Evolutionary conservation across 495 filamentous ascomycete species (phyloP), one percentile per base, ranked within the genome.

Genomic region (Lasiosphaeriaceae sp.): DNA sequence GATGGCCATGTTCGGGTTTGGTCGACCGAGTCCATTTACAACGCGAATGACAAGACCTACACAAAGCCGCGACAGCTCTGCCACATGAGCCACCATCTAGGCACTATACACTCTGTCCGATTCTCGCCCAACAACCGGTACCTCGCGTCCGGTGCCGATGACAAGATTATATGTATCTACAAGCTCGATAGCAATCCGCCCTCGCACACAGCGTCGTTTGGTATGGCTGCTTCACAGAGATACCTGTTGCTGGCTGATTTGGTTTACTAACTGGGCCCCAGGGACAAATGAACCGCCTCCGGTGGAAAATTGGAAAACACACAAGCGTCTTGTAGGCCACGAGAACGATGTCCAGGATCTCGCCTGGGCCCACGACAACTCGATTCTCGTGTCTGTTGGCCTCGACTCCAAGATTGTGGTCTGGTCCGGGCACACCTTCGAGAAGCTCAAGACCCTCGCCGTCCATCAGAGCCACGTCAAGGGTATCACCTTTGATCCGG

Each of bases 261-360:
- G 50, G 20, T 50, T 63, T 48, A 67, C 60, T 48, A 22, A 60
- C 59, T 17, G 49, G 60, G 31, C 9, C 26, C 9, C 64, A 87
- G 92, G 92, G 44, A 86, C 90, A 19, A 95, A 95, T 66, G 95
- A 97, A 64, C 83, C 90, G 26, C 91, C 92, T 1, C 90, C 93
- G 0, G 88, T 93, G 21, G 94, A 99, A 74, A 96, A 95, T 65
- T 99, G 94, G 94, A 90, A 94, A 67, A 95, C 95, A 31, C 83
- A 90, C 56, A 87, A 90, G 57, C 87, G 94, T 59, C 77, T 99
- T 49, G 93, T 96, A 47, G 95, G 95, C 9, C 94, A 99, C 66
- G 94, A 99, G 51, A 97, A 97, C 71, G 94, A 99, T 75, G 91
- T 99, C 37, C 94, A 97, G 72, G 95, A 99, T 79, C 77, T 97